Base-by-base conservation (phyloP, 2,329 filamentous ascomycete genomes). In the Fusarium papillatum region DNA sequence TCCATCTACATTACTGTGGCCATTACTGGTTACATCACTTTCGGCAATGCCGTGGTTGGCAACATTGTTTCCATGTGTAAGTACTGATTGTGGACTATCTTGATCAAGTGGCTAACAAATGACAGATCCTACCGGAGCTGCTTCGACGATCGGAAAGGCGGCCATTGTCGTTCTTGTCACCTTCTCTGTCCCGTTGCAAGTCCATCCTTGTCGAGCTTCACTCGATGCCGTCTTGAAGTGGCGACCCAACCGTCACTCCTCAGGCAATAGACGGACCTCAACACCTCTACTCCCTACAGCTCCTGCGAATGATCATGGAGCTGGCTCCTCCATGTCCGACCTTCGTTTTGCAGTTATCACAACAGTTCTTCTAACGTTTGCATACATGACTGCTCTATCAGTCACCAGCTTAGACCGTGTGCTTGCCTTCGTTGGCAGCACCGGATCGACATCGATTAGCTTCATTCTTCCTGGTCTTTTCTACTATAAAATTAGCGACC, bases 401-500 rank as follows among this genome's bases (percentile, higher is more conserved):
- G 96, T 99, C 5, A 94, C 92, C 24, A 97, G 94, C 16, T 89
- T 99, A 5, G 96, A 98, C 82, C 93, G 95, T 59, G 96, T 99
- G 1, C 89, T 99, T 0, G 96, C 97, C 0, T 99, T 98, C 78
- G 97, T 99, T 14, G 97, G 97, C 43, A 95, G 94, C 79, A 99
- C 97, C 0, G 97, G 97, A 65, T 96, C 94, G 64, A 99, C 97
- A 0, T 95, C 95, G 72, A 99, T 99, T 80, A 98, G 95, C 73
- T 99, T 99, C 83, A 98, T 99, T 76, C 89, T 99, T 1, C 97
- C 97, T 0, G 97, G 97, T 0, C 86, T 99, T 6, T 99, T 99
- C 84, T 99, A 98, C 85, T 99, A 98, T 86, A 98, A 98, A 85
- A 98, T 99, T 71, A 97, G 95, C 16, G 92, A 95, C 29, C 97